Evolutionary conservation across 305 asterid species (phyloP).

Genomic region (Solanum hybrid): DNA sequence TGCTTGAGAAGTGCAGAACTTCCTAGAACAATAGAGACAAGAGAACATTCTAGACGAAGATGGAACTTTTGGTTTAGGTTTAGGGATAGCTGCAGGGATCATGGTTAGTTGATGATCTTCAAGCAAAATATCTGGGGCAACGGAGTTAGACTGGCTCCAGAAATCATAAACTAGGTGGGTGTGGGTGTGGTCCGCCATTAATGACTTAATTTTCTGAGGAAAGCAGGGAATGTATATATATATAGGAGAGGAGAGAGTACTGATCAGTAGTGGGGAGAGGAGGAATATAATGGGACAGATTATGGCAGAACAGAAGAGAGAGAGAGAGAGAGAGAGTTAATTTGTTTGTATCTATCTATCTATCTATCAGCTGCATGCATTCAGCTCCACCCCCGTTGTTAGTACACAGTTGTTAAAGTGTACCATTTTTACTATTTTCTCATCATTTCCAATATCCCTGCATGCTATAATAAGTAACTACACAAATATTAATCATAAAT

Average conservation of each 20-base stretch:
- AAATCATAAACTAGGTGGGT: background rate
- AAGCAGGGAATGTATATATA: background rate
- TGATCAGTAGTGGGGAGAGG: background rate
- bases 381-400: background rate
- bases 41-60: conserved; percentile 39
- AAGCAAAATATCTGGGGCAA: background rate
- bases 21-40: conserved; percentile 78
- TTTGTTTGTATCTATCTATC: background rate
- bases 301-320: background rate
- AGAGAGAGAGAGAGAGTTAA: background rate
- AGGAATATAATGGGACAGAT: background rate
- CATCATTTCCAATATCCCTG: background rate
- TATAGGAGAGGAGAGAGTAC: background rate
- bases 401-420: background rate
- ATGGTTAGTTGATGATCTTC: background rate
- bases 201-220: background rate
- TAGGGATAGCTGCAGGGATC: background rate
- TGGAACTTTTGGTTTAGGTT: background rate
- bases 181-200: background rate
- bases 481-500: background rate
- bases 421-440: background rate
- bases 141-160: background rate
- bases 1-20: conserved; percentile 87
- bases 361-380: background rate
- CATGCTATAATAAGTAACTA: background rate